Evolutionary conservation across 2,329 filamentous ascomycete genomes (phyloP), one percentile per base, ranked within the genome.

Genomic region (Pseudogymnoascus verrucosus): DNA sequence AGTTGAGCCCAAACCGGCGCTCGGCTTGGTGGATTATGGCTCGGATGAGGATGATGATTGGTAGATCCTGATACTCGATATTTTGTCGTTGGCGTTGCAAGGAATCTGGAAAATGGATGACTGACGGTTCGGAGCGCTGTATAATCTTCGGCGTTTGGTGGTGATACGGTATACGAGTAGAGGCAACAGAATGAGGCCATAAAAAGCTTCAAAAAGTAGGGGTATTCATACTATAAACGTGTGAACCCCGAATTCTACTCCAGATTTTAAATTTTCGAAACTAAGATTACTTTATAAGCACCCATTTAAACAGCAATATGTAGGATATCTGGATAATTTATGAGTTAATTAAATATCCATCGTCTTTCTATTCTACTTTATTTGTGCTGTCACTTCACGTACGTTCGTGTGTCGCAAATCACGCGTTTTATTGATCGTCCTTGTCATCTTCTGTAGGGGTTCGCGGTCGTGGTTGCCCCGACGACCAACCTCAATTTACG

Each of bases 21-120:
- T 78, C 54, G 78, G 77, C 0, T 70, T 86, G 40, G 83, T 85
- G 11, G 78, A 77, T 64, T 87, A 86, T 66, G 83, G 79, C 4
- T 86, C 83, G 1, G 83, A 84, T 54, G 77, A 78, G 16, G 80
- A 81, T 47, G 79, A 82, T 21, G 74, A 71, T 19, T 60, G 59
- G 59, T 60, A 28, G n/a, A 39, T 1, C 11, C 12, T 34, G 34
- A 37, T 14, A 37, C 26, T 54, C 23, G 23, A 28, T 16, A 28
- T 10, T 28, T 47, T 28, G 44, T 16, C n/a, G 47, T 54, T 16
- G 47, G 47, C 47, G 47, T 54, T 54, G 5, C 26, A 34, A 54
- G 47, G 47, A 16, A 54, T 5, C 7, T 19, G 26, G 47, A 26
- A 54, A 54, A 54, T 31, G 26, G 44, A 28, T 16, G 21, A n/a